Evolutionary conservation across 208 protist genomes (phyloP), one percentile per base, ranked within the genome.

Genomic region (Sergeia podlipaevii): DNA sequence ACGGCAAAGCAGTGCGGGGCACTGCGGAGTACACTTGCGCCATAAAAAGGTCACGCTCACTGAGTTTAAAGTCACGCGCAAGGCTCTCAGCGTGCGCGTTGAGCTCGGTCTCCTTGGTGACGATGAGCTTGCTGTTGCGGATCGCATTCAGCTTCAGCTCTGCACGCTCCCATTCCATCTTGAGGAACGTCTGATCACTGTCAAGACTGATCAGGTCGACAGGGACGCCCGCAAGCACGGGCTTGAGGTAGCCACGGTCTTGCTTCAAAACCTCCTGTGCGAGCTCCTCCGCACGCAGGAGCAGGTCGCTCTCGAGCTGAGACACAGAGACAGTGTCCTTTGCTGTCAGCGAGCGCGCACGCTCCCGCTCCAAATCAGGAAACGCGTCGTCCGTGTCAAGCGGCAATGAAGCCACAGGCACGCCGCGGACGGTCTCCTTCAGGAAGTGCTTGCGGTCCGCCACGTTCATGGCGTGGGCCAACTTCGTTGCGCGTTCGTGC

Each of bases 11-110:
- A 23, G 18, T 15, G 26, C 77, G 38, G 3, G 75, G 71, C n/a
- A 92, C 72, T 18, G 80, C 80, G 11, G 72, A 47, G 10, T 77
- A 78, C 60, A 69, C 36, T 0, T 70, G 80, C 36, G 81, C 74
- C 24, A 89, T 57, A 61, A 89, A 89, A 8, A 84, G 58, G 17
- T 79, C 68, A n/a, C 80, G 85, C 60, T 92, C 85, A 27, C 68
- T 55, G 15, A 70, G 41, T 66, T 89, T 86, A 29, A 88, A 60
- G 49, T 80, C 58, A 28, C 41, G 34, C 3, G 85, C 85, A 61
- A 92, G 49, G 41, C 85, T 75, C 18, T 60, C 41, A 4, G 78
- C 75, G 27, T 78, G 70, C 17, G 68, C 53, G 63, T 92, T 92
- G 48, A 92, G 65, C 28, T 58, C 54, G 3, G 46, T 52, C 48